These are phyloP conservation scores for Vitis labrusca DNA, from an alignment of 164 flowering plant genomes.

Conservation along the genomic window DNA sequence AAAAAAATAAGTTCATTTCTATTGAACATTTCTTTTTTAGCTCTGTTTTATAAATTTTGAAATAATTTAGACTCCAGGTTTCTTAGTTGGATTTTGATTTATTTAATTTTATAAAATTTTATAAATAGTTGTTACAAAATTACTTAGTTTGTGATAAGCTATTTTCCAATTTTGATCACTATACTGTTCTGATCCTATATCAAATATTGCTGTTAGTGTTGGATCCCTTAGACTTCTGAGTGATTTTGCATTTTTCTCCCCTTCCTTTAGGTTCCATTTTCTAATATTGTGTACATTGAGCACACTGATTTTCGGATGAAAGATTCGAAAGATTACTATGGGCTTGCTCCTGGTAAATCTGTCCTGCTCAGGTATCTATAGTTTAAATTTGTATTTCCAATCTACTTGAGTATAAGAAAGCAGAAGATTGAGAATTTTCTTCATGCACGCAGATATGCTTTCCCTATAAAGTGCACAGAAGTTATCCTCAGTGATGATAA, in stretches of 20 bases:
- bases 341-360: conserved; percentile 98
- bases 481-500: conserved; percentile 75
- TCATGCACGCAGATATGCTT: conserved; percentile 69
- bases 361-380: conserved; percentile 74
- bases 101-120: too few species aligned
- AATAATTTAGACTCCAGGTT: too few species aligned
- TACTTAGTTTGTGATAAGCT: too few species aligned
- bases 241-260: neutral
- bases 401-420: neutral
- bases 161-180: too few species aligned
- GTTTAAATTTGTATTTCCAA: neutral
- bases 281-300: conserved; percentile 85
- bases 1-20: neutral
- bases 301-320: conserved; percentile 78
- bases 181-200: too few species aligned
- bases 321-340: conserved; percentile 96
- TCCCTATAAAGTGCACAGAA: conserved; percentile 91
- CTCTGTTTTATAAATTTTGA: neutral
- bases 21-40: neutral
- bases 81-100: too few species aligned
- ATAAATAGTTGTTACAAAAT: too few species aligned
- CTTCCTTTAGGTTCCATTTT: conserved; percentile 73
- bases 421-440: neutral
- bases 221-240: neutral
- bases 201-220: neutral